Conservation (phyloP, 257 asterid genomes). For the Fraxinus excelsior region DNA sequence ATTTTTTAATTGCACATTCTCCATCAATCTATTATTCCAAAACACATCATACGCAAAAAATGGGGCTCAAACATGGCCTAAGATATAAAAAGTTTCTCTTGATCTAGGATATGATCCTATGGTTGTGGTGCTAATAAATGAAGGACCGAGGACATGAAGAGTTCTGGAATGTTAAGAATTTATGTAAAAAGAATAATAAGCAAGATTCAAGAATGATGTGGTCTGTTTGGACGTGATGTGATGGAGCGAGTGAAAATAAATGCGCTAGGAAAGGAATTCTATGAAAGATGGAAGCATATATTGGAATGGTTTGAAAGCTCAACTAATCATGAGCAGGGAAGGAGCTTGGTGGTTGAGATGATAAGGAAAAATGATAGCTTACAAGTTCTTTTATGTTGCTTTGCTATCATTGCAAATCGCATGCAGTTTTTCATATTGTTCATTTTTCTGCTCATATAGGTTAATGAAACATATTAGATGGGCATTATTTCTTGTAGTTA, state of each 20-base stretch:
- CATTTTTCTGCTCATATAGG: constrained; percentile 1
- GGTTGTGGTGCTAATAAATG: neutral
- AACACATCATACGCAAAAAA: too few relatives aligned
- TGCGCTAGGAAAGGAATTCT: neutral
- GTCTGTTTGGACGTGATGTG: constrained; percentile 4
- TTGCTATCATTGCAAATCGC: neutral
- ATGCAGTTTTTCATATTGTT: neutral
- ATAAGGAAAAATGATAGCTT: neutral
- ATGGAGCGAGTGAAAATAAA: neutral
- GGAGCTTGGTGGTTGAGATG: constrained; percentile 1
- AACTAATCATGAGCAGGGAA: neutral
- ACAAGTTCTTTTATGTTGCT: constrained; percentile 6
- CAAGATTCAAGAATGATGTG: neutral
- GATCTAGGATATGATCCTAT: neutral
- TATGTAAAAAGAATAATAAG: neutral
- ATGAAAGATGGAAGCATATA: constrained; percentile 1
- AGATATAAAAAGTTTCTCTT: neutral
- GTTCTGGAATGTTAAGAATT: neutral
- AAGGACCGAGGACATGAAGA: neutral
- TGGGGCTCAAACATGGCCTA: too few relatives aligned
- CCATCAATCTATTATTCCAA: too few relatives aligned
- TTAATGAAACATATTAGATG: neutral
- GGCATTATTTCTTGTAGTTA: neutral
- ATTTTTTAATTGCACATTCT: too few relatives aligned
- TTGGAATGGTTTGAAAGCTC: constrained; percentile 1